Base-by-base conservation (phyloP, 179 eudicot genomes). In the Vitellaria paradoxa region DNA sequence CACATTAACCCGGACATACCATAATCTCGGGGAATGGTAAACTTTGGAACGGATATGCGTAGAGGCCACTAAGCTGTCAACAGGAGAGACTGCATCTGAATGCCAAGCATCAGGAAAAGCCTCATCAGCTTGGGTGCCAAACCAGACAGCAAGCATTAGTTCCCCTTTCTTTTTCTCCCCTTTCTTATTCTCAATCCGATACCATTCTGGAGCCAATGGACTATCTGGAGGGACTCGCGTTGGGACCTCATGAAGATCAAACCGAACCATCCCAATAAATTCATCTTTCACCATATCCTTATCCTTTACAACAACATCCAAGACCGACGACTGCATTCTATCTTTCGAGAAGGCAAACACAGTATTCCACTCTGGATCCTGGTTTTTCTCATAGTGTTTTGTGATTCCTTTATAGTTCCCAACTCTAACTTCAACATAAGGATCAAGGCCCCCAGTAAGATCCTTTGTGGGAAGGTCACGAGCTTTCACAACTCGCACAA, bases 101-200 rank as follows among this genome's bases (percentile, higher is more conserved):
- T 91, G 97, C 87, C 86, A 88, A 74, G 98, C 98, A 81, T 94
- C 96, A 21, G 94, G 63, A 75, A 91, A 94, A 3, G 98, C 97
- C 81, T 94, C 97, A 56, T 94, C 98, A 4, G 96, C 98, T 82
- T 94, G 98, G 17, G 98, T 91, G 21, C 98, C 98, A 75, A 87
- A 79, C 98, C 98, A 94, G 24, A 91, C 88, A 24, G 97, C 92
- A 60, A 94, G 84, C 98, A 94, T 94, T 12, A 94, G 79, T 76
- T 94, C 98, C 57, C 91, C 93, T 5, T 84, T 77, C 2, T 6
- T 78, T 68, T 83, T 92, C 49, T 87, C 91, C 7, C 97, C 92
- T 42, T 86, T 89, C 74, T 81, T 87, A 82, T 91, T 87, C 70
- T 88, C 92, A 26, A 94, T 90, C 30, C 91, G 87, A 74, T 94